Percentiles rank a stretch among this genome's conserved stretches.
Evolutionary conservation across 495 filamentous ascomycete species (phyloP).

Genomic region (Achaetomiella virescens): DNA sequence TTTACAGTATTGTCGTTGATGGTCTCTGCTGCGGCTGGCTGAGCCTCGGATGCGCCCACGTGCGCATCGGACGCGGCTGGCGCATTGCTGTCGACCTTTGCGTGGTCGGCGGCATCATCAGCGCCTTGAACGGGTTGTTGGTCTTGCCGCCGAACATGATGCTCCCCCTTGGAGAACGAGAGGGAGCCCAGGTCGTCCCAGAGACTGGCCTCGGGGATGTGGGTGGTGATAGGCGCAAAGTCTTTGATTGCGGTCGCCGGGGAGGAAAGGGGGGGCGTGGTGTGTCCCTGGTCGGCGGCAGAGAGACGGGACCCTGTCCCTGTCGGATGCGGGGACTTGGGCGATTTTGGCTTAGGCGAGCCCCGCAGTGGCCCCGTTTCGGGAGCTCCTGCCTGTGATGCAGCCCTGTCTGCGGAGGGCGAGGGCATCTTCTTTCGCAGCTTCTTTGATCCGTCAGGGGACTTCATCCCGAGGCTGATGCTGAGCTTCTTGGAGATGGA

Average conservation of each 20-base stretch:
- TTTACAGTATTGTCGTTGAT: not conserved
- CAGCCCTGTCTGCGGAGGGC: slow-evolving; percentile 21
- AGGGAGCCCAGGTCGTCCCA: slow-evolving; percentile 45
- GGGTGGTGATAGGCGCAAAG: slow-evolving; percentile 44
- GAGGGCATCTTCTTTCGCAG: slow-evolving; percentile 30
- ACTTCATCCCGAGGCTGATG: slow-evolving; percentile 35
- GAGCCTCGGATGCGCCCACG: not conserved
- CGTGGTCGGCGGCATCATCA: slow-evolving; percentile 6
- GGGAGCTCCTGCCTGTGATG: slow-evolving; percentile 13
- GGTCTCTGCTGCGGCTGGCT: not conserved
- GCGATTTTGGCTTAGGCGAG: slow-evolving; percentile 20
- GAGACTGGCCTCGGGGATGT: slow-evolving; percentile 47
- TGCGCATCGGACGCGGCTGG: not conserved
- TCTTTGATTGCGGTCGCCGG: slow-evolving; percentile 9
- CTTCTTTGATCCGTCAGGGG: slow-evolving; percentile 20
- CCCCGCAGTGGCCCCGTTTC: slow-evolving; percentile 13
- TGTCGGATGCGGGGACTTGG: slow-evolving; percentile 25
- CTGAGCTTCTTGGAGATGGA: slow-evolving; percentile 25
- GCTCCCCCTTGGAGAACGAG: slow-evolving; percentile 58
- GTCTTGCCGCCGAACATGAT: slow-evolving; percentile 53
- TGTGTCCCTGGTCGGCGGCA: not conserved
- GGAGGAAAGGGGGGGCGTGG: slow-evolving; percentile 21
- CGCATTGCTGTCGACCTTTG: not conserved
- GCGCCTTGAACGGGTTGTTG: slow-evolving; percentile 22
- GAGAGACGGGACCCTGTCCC: slow-evolving; percentile 18